These are phyloP conservation scores for Saccharum officinarum DNA, from an alignment of 176 grass and related monocot genomes.

Conservation along the genomic window DNA sequence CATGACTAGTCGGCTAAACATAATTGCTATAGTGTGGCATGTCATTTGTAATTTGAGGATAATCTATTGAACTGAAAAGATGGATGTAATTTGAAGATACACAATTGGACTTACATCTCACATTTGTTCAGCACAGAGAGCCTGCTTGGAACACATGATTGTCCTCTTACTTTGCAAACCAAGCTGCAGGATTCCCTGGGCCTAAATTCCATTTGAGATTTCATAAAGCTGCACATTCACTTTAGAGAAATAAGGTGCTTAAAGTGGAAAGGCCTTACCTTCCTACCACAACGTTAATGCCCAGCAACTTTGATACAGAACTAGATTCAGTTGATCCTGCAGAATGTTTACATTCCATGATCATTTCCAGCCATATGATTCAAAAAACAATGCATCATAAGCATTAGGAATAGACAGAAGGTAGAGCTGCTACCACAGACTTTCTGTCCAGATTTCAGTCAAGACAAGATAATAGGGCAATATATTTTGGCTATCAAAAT, in stretches of 20 bases:
- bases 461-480: background rate
- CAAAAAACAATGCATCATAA: slow-evolving; percentile 16
- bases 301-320: slow-evolving; percentile 62
- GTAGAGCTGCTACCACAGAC: background rate
- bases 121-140: slow-evolving; percentile 78
- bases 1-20: background rate
- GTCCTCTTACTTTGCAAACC: slow-evolving; percentile 66
- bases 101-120: slow-evolving; percentile 71
- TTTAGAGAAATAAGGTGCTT: slow-evolving; percentile 13
- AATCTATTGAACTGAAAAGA: background rate
- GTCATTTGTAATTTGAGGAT: slow-evolving; percentile 22
- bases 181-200: slow-evolving; percentile 72
- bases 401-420: background rate
- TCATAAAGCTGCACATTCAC: slow-evolving; percentile 20
- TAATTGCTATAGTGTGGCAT: background rate
- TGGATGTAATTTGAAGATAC: slow-evolving; percentile 1
- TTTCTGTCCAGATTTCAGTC: background rate
- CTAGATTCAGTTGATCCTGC: slow-evolving; percentile 58
- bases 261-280: slow-evolving; percentile 52
- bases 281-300: slow-evolving; percentile 77
- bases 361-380: slow-evolving; percentile 10
- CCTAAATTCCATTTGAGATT: slow-evolving; percentile 53
- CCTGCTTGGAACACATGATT: slow-evolving; percentile 83
- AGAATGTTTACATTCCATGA: slow-evolving; percentile 33
- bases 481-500: background rate